phyloP scores from a whole-genome alignment of 768 basidiomycete genomes.

The Cyathus striatus region DNA sequence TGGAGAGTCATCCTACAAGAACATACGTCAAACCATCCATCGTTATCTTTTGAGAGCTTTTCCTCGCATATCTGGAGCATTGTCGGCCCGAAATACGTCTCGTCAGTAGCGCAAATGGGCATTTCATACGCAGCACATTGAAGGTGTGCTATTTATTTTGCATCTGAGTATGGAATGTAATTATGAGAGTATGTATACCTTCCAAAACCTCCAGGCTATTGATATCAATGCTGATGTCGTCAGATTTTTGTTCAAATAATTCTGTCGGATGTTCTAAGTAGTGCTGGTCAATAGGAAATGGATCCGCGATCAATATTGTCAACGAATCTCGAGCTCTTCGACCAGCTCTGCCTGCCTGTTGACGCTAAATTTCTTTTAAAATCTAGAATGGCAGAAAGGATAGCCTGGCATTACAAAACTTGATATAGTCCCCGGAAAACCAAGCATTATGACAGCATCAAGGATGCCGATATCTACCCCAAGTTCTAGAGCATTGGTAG shows the following conservation, averaged over 20 bases:
- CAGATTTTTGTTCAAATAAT: constrained; percentile 56
- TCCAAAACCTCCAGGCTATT: constrained; percentile 74
- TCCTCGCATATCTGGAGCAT: constrained; percentile 56
- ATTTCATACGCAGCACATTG: constrained; percentile 89
- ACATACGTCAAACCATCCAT: constrained; percentile 58
- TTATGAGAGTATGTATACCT: constrained; percentile 21
- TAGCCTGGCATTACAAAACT: constrained; percentile 56
- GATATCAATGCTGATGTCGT: constrained; percentile 66
- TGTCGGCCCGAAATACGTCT: constrained; percentile 64
- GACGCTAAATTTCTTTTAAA: constrained; percentile 43
- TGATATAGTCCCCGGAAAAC: constrained; percentile 75
- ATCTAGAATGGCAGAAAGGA: constrained; percentile 12
- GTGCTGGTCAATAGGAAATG: constrained; percentile 67
- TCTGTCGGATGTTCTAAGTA: constrained; percentile 67
- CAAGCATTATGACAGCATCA: constrained; percentile 86
- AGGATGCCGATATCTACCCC: constrained; percentile 89
- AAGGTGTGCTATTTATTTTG: constrained; percentile 52
- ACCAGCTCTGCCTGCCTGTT: constrained; percentile 87
- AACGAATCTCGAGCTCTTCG: constrained; percentile 77
- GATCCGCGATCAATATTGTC: constrained; percentile 66
- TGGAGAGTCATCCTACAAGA: constrained; percentile 1
- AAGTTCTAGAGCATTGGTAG: constrained; percentile 87
- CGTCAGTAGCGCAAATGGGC: constrained; percentile 65
- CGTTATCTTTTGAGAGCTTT: constrained; percentile 60
- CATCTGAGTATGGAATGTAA: background rate